Evolutionary conservation across 2,329 filamentous ascomycete genomes (phyloP), one percentile per base, ranked within the genome.

Genomic region (Aspergillus floridensis): DNA sequence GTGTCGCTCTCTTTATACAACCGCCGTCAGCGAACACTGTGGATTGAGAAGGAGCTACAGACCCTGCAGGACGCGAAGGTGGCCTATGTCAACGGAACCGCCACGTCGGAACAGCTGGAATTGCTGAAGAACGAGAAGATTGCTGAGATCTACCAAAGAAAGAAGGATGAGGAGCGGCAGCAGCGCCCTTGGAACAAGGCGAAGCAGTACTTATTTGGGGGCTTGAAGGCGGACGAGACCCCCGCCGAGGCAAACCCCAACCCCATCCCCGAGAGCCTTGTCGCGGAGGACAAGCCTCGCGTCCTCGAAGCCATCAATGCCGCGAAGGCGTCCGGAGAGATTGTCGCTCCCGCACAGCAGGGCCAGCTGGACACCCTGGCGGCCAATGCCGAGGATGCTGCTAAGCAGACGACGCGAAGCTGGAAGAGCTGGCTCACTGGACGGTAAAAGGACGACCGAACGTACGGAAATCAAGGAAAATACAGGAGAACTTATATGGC

Each of bases 1-100:
- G 81, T 84, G 60, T 87, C 88, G 68, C 84, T 90, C 79, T 80
- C 89, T 59, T 74, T 88, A 60, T 86, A 89, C 76, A 90, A 89
- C 73, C 83, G 87, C 57, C 80, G 83, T 59, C 86, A 88, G 77
- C 80, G 83, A 58, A 80, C 80, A 41, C 84, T 88, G 63, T 90
- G 82, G 79, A 81, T 86, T 63, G 81, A 86, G 68, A 73, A 70
- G 51, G 76, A 80, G 66, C 59, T 80, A 53, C 70, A 75, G 63
- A 70, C 67, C 24, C 70, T 80, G n/a, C 71, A 76, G 44, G 70
- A 76, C 16, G 79, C 79, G n/a, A 72, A 74, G 49, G 64, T 71
- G 49, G 78, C 78, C n/a, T 76, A 73, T 57, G 69, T 76, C 41
- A 68, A 69, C 29, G 76, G 79, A 41, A 71, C 70, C 19, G 74